Conservation (phyloP, 106 monocot genomes). For the Dendrobium catenatum region DNA sequence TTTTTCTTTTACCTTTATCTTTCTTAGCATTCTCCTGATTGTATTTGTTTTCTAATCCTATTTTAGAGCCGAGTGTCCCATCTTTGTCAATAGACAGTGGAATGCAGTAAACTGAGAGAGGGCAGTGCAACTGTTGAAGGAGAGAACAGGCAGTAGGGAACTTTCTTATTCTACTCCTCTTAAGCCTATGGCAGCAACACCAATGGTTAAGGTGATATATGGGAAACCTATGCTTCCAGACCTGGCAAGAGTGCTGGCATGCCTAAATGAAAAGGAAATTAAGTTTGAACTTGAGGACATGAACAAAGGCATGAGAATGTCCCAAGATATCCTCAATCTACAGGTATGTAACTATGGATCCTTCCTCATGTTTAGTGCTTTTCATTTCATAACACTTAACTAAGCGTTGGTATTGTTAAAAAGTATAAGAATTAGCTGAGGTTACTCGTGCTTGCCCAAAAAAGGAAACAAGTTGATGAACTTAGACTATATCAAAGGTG, state of each 20-base stretch:
- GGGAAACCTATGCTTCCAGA: conserved; percentile 50
- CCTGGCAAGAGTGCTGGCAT: conserved; percentile 62
- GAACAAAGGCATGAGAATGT: conserved; percentile 21
- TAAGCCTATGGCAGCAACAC: conserved; percentile 12
- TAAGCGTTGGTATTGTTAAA: not conserved
- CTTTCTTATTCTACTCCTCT: not conserved
- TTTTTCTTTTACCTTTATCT: conserved; percentile 10
- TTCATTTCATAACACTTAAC: not conserved
- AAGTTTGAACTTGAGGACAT: conserved; percentile 38
- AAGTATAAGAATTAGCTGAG: not conserved
- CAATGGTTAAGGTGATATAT: conserved; percentile 43
- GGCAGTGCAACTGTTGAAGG: not conserved
- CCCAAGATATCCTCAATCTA: conserved; percentile 41
- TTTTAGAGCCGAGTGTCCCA: not conserved
- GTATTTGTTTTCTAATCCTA: not conserved
- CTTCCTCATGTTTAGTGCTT: not conserved
- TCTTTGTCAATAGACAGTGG: not conserved
- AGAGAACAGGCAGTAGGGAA: not conserved
- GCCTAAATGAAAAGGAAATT: conserved; percentile 62
- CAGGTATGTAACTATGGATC: conserved; percentile 25
- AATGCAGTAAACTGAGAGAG: conserved; percentile 3
- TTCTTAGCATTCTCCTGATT: not conserved
- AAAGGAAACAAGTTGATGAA: too few relatives aligned
- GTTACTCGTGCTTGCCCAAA: too few relatives aligned
- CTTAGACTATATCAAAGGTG: too few relatives aligned